These are phyloP conservation scores for Alternaria incomplexa DNA, from an alignment of 2,329 filamentous ascomycete species.

Conservation along the genomic window DNA sequence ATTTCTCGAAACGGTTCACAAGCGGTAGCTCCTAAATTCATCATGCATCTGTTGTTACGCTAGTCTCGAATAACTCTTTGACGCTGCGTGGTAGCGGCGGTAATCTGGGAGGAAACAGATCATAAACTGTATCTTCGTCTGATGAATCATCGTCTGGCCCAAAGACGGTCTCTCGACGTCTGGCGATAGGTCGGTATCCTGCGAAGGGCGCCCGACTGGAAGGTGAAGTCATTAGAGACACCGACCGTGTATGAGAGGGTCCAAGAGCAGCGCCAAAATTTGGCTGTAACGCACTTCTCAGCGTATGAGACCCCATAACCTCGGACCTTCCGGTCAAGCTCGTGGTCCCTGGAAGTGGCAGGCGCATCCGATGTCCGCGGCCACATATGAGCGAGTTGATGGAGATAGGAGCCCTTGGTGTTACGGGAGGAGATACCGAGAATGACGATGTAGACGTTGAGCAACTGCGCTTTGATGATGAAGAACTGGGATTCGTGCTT, in stretches of 20 bases:
- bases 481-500: background rate
- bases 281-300: background rate
- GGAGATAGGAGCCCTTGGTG: background rate
- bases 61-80: background rate
- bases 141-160: background rate
- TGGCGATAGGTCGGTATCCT: background rate
- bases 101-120: background rate
- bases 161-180: background rate
- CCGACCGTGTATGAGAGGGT: background rate
- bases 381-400: background rate
- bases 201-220: background rate
- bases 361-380: background rate
- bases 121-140: background rate
- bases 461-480: background rate
- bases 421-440: background rate
- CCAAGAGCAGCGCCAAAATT: background rate
- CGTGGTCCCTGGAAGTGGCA: background rate
- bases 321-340: background rate
- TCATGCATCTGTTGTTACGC: background rate
- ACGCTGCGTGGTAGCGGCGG: background rate
- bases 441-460: background rate
- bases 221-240: background rate
- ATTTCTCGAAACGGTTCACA: background rate
- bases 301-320: background rate
- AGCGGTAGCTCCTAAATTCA: background rate